A percentile compares a stretch with the other conserved stretches of the same genome.
phyloP scores from a whole-genome alignment of 768 basidiomycete genomes.

The Boletales sp. region DNA sequence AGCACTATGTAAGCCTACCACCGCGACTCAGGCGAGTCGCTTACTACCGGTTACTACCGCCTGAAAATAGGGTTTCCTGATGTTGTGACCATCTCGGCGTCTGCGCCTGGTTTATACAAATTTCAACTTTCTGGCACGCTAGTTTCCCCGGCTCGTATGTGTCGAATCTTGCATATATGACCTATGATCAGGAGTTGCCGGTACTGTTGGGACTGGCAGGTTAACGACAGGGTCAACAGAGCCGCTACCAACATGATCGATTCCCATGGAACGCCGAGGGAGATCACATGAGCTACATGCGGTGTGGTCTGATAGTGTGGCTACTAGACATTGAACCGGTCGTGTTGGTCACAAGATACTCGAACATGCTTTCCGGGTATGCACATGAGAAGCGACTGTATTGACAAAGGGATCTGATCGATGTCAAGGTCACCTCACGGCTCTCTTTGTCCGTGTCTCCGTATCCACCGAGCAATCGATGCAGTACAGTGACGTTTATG shows the following conservation, averaged over 20 bases:
- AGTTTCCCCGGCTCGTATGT: no score
- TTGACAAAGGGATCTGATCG: conserved; percentile 59
- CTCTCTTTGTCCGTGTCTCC: conserved; percentile 32
- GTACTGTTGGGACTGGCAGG: no score
- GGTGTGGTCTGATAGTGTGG: conserved; percentile 65
- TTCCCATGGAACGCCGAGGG: conserved; percentile 5
- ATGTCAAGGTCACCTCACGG: conserved; percentile 34
- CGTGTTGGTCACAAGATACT: conserved; percentile 77
- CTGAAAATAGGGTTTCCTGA: no score
- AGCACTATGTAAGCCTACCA: no score
- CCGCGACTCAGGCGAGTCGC: no score
- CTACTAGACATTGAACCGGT: conserved; percentile 42
- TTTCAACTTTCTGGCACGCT: no score
- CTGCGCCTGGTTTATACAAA: no score
- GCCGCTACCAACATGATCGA: background rate
- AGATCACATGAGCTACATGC: conserved; percentile 45
- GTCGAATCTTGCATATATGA: no score
- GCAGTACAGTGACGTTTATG: conserved; percentile 72
- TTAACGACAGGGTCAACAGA: no score
- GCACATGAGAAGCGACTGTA: conserved; percentile 96
- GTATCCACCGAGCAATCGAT: conserved; percentile 43
- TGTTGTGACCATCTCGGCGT: background rate
- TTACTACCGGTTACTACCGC: no score
- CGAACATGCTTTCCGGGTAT: conserved; percentile 88
- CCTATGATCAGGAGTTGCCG: no score